Base-by-base conservation (phyloP, 768 basidiomycete genomes). In the Tulasnella sp. region DNA sequence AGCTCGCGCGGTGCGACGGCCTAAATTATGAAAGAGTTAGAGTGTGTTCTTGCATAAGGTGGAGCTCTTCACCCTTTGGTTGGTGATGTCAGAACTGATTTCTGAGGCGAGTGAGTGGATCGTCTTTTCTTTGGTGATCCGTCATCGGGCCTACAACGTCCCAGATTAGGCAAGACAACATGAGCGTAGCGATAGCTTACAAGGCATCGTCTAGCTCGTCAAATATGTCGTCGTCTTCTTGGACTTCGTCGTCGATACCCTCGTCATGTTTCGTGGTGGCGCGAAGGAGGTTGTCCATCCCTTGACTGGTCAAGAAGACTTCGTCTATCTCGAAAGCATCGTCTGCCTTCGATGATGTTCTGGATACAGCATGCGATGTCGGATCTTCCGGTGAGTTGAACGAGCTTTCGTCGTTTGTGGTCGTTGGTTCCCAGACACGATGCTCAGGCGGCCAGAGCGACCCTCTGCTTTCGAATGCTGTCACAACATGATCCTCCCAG, bases 391-490 rank as follows among this genome's bases (percentile, higher is more conserved):
- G 73, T 0, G 77, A 77, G 15, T 26, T 73, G 73, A 78, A 73
- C 2, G 77, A 73, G 44, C 77, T 32, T 44, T 80, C 81, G 13
- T 80, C 76, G 5, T 77, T 42, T 35, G 67, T 75, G 40, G 35
- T 67, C 29, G 69, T 75, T 29, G 91, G 89, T 82, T 83, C 88
- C 91, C 92, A 92, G 13, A 85, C 85, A 82, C 84, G 90, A 83
- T 86, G 88, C 75, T 86, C 80, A 46, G 87, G 84, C 69, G 92
- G 91, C 95, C 95, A 98, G 13, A 96, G 87, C 0, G 91, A 92
- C 84, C 96, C 93, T 35, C 93, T 86, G 81, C 95, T 96, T 84
- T 98, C 92, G 82, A 98, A 98, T 0, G 92, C 90, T 9, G 95
- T 92, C 90, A 93, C 92, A 39, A 93, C 89, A 87, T 89, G 91